Evolutionary conservation across 73 alveolate genomes (phyloP).

Genomic region (Paraurostyla sp.): DNA sequence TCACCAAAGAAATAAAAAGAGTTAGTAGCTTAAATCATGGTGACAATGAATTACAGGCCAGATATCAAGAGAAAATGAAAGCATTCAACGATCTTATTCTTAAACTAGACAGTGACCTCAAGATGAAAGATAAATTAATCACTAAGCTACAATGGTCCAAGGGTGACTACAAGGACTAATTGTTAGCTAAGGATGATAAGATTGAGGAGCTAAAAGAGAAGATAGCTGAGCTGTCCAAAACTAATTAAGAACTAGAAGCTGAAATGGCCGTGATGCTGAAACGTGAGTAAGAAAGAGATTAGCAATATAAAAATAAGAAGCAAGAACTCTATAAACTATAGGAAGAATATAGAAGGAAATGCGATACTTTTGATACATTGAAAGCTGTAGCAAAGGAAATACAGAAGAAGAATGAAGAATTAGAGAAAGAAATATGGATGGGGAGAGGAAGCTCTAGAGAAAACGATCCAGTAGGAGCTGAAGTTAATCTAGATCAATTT

Average conservation of each 20-base stretch:
- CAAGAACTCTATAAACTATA: neutral
- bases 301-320: conserved; percentile 2
- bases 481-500: conserved; percentile 13
- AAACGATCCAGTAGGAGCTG: conserved; percentile 54
- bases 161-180: conserved; percentile 18
- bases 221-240: neutral
- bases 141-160: conserved; percentile 21
- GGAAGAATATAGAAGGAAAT: conserved; percentile 37
- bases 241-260: neutral
- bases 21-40: neutral
- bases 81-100: neutral
- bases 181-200: neutral
- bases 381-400: conserved; percentile 47
- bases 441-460: conserved; percentile 44
- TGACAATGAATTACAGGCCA: neutral
- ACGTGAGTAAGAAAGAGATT: neutral
- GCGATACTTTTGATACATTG: conserved; percentile 39
- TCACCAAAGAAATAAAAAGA: neutral
- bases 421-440: conserved; percentile 50
- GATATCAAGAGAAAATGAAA: neutral
- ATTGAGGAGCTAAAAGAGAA: neutral
- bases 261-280: neutral
- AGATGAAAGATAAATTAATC: conserved; percentile 19
- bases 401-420: conserved; percentile 41
- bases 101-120: conserved; percentile 24